phyloP scores from a whole-genome alignment of 1,284 basidiomycete species.

The Schizopora paradoxa region DNA sequence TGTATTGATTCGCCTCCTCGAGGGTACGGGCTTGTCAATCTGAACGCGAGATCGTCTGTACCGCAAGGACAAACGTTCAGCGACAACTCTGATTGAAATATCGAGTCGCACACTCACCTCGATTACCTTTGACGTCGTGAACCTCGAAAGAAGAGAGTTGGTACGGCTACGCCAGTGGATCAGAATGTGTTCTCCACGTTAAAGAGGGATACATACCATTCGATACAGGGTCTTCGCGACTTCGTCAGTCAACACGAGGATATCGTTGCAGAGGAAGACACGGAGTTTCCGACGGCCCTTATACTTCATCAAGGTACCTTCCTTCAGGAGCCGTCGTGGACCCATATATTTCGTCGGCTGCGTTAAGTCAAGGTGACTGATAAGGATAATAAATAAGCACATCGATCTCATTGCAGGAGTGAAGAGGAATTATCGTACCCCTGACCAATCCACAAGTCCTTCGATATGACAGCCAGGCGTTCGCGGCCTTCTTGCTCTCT shows the following conservation, averaged over 20 bases:
- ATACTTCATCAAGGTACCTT: conserved; percentile 74
- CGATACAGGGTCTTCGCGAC: conserved; percentile 66
- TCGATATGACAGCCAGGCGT: conserved; percentile 65
- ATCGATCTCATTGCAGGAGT: background rate
- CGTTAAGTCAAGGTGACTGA: conserved; percentile 82
- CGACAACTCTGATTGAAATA: background rate
- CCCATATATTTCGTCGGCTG: conserved; percentile 82
- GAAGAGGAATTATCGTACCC: conserved; percentile 44
- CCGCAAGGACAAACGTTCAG: conserved; percentile 9
- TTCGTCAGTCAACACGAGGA: conserved; percentile 74
- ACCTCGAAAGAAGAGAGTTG: conserved; percentile 63
- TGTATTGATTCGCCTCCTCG: conserved; percentile 70
- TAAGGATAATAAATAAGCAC: conserved; percentile 7
- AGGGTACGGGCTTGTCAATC: conserved; percentile 60
- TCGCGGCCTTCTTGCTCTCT: conserved; percentile 79
- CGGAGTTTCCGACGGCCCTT: conserved; percentile 80
- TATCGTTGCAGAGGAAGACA: conserved; percentile 77
- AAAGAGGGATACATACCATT: conserved; percentile 53
- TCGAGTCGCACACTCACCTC: conserved; percentile 33
- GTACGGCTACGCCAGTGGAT: conserved; percentile 45
- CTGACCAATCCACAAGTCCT: conserved; percentile 82
- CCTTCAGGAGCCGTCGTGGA: conserved; percentile 67
- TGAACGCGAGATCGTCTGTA: conserved; percentile 61
- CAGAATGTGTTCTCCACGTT: conserved; percentile 6
- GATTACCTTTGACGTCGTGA: conserved; percentile 41